These are phyloP conservation scores for Cyberlindnera subsufficiens DNA, from an alignment of 805 yeast species.

Conservation along the genomic window DNA sequence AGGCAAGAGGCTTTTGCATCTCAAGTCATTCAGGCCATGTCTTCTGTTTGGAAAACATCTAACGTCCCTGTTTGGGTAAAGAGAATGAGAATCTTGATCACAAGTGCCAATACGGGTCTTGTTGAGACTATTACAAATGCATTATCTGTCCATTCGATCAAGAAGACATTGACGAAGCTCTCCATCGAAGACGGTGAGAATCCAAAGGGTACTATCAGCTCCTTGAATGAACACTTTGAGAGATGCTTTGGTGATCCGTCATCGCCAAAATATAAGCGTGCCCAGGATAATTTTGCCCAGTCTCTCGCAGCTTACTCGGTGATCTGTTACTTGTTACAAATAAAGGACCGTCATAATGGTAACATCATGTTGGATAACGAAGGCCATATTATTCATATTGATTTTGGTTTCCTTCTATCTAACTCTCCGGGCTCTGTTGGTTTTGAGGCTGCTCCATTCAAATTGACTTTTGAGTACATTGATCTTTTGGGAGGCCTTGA, in stretches of 20 bases:
- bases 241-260: conserved; percentile 66
- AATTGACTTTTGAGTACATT: conserved; percentile 82
- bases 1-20: conserved; percentile 98
- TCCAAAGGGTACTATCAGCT: conserved; percentile 63
- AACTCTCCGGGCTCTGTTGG: conserved; percentile 97
- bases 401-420: conserved; percentile 88
- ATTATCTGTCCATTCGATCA: conserved; percentile 87
- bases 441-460: conserved; percentile 96
- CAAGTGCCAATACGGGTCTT: conserved; percentile 85
- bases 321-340: conserved; percentile 82
- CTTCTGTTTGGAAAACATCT: conserved; percentile 73
- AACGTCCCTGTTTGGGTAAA: conserved; percentile 84
- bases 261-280: conserved; percentile 53
- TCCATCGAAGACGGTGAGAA: conserved; percentile 62
- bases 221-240: conserved; percentile 72
- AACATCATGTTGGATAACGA: conserved; percentile 94
- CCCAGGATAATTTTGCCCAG: conserved; percentile 79
- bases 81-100: conserved; percentile 84
- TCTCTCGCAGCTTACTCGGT: conserved; percentile 91
- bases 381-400: conserved; percentile 93
- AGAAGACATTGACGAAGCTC: conserved; percentile 80
- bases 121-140: conserved; percentile 97
- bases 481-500: conserved; percentile 81
- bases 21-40: conserved; percentile 82
- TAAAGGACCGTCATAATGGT: conserved; percentile 96